These are phyloP conservation scores for Didymella arachidicola DNA, from an alignment of 2,329 filamentous ascomycete genomes.

Conservation along the genomic window DNA sequence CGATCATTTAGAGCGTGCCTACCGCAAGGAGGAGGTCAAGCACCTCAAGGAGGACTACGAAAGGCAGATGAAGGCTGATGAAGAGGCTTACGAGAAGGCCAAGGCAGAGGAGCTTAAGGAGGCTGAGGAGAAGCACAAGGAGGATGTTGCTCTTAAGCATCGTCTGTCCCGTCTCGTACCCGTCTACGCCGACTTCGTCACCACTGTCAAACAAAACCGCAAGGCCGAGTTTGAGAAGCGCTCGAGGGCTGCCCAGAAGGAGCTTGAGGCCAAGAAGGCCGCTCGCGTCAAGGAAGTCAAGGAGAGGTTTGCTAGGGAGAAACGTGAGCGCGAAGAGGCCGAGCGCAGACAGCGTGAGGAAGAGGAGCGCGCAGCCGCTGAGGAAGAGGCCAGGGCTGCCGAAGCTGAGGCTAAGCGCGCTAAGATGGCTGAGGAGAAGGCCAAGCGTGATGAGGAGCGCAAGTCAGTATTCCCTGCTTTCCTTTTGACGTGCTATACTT, in stretches of 20 bases:
- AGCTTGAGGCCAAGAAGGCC: conserved; percentile 90
- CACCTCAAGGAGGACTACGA: conserved; percentile 88
- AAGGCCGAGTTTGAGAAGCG: conserved; percentile 96
- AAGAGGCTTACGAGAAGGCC: conserved; percentile 78
- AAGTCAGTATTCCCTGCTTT: conserved; percentile 54
- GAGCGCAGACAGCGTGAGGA: conserved; percentile 82
- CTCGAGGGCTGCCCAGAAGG: conserved; percentile 87
- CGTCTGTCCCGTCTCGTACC: conserved; percentile 84
- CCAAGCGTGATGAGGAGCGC: conserved; percentile 65
- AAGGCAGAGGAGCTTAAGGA: conserved; percentile 81
- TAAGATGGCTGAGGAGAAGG: conserved; percentile 75
- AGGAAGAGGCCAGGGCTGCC: conserved; percentile 84
- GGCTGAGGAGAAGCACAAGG: conserved; percentile 86
- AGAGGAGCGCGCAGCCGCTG: conserved; percentile 79
- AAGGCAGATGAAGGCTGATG: conserved; percentile 78
- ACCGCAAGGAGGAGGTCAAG: conserved; percentile 94
- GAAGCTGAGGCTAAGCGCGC: conserved; percentile 82
- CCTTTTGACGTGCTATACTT: neutral
- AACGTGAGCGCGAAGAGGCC: conserved; percentile 81
- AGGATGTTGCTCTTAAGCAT: conserved; percentile 92
- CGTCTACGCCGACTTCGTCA: conserved; percentile 83
- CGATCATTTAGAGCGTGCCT: conserved; percentile 95
- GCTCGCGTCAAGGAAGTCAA: conserved; percentile 87
- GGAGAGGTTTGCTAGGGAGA: conserved; percentile 83
- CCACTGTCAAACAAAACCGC: conserved; percentile 82